Base-by-base conservation (phyloP, 2,329 filamentous ascomycete genomes). In the Alternaria sp. region DNA sequence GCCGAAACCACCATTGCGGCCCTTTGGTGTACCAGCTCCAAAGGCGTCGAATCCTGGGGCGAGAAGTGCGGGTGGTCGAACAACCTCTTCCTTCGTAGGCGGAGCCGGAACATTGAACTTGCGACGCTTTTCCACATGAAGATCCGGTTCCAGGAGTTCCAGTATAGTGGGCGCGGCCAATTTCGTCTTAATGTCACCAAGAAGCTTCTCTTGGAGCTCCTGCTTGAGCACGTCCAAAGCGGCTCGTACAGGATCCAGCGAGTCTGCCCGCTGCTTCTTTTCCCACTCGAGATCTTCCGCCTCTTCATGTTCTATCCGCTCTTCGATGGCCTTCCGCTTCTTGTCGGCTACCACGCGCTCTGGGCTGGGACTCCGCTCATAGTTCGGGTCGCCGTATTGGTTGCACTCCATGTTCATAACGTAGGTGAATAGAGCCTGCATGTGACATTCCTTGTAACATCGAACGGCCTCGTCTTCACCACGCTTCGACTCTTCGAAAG, bases 381-480 rank as follows among this genome's bases (percentile, higher is more conserved):
- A 89, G 68, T 88, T 84, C 12, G 88, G 87, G 72, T 90, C 89
- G 44, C 89, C 89, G 72, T 89, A 89, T 65, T 87, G 85, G 68
- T 91, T 91, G 59, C 93, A 89, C 76, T 95, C 91, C 93, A 99
- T 97, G 47, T 89, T 88, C 91, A 99, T 95, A 64, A 87, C 86
- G 71, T 98, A 98, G 2, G 91, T 97, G 82, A 99, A 99, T 67
- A 99, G 88, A 6, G 91, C 87, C 46, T 91, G 90, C 77, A 91
- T 90, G 77, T 97, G 90, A 69, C 92, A 93, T 55, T 90, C 87
- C 57, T 88, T 86, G 78, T 89, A 94, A 77, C 94, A 97, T 65
- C 91, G 87, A 69, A 92, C 90, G 1, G 93, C 90, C 80, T 97
- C 93, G 59, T 90, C 85, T 72, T 93, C 90, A 3, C 95, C 95